Evolutionary conservation across 352 stramenopile genomes (phyloP), one percentile per base, ranked within the genome.

Genomic region (Pilasporangium apinafurcum): DNA sequence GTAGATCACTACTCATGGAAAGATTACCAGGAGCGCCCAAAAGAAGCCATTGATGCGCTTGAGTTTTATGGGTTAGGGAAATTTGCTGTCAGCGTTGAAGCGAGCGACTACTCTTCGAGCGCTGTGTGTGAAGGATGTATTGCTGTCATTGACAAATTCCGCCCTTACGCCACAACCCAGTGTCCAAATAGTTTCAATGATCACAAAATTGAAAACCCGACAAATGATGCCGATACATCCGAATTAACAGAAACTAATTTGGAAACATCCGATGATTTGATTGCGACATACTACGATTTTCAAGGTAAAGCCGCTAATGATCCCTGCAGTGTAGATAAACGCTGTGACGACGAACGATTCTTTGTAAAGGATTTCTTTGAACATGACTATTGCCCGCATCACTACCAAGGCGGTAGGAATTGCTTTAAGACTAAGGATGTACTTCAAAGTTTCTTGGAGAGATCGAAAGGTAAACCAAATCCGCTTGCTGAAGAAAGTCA

Each of bases 121-220:
- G 54, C 71, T 2, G 62, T 47, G 34, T 88, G 72, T 41, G 33
- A 50, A 4, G 76, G 69, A 4, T 88, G 76, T 32, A 42, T 88
- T 5, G 53, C 65, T 0, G 65, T 88, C 16, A 54, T 80, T 3
- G 76, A 88, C 38, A 47, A 75, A 1, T 63, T 62, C 46, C 72
- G 72, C 24, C 76, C 76, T 2, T 48, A 42, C n/a, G 45, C 40
- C 21, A 77, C 54, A 1, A 64, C 51, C 0, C 18, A 22, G 21
- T 86, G 76, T n/a, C 72, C 72, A 0, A 28, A 22, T 3, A 56
- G 44, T 16, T 72, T 80, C 42, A 71, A 53, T 25, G 74, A 81
- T 24, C 28, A 51, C 10, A 39, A 51, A 0, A 24, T 48, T 36
- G 18, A 56, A 25, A 28, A 42, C 3, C 35, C 51, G 29, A 35